These are phyloP conservation scores for Bacidia rubella DNA, from an alignment of 495 filamentous ascomycete genomes.

Conservation along the genomic window DNA sequence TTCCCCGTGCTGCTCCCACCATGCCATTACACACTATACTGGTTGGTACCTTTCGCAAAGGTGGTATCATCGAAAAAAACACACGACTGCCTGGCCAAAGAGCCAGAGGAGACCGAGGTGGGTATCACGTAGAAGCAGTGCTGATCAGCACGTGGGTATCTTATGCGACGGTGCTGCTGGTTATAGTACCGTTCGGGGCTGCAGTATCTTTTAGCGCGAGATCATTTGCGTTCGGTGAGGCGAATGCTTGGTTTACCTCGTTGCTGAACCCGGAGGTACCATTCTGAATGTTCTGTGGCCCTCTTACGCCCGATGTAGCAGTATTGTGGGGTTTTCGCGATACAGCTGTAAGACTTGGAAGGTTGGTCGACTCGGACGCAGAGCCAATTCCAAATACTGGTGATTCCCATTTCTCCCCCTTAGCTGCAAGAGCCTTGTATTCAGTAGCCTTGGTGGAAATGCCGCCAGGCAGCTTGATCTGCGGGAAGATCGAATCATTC, in stretches of 20 bases:
- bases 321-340: constrained; percentile 51
- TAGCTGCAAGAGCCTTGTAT: constrained; percentile 73
- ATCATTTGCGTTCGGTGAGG: constrained; percentile 17
- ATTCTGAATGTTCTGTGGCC: constrained; percentile 22
- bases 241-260: constrained; percentile 42
- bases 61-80: constrained; percentile 29
- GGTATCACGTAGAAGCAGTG: constrained; percentile 21
- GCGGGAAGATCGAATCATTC: constrained; percentile 79
- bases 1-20: constrained; percentile 11
- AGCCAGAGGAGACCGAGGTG: constrained; percentile 10
- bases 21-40: constrained; percentile 17
- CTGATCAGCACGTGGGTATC: constrained; percentile 36
- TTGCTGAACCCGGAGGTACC: constrained; percentile 35
- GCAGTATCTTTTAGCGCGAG: constrained; percentile 16
- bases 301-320: constrained; percentile 27
- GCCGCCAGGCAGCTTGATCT: constrained; percentile 76
- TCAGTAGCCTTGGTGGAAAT: constrained; percentile 91
- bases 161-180: constrained; percentile 19
- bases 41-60: constrained; percentile 20
- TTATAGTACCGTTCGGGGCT: constrained; percentile 13
- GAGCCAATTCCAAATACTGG: constrained; percentile 83
- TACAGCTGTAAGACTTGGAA: constrained; percentile 50
- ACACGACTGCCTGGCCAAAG: constrained; percentile 6
- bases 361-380: constrained; percentile 55
- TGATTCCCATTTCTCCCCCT: constrained; percentile 89